These are phyloP conservation scores for Lophiotrema nucula DNA, from an alignment of 495 filamentous ascomycete species.

Conservation along the genomic window DNA sequence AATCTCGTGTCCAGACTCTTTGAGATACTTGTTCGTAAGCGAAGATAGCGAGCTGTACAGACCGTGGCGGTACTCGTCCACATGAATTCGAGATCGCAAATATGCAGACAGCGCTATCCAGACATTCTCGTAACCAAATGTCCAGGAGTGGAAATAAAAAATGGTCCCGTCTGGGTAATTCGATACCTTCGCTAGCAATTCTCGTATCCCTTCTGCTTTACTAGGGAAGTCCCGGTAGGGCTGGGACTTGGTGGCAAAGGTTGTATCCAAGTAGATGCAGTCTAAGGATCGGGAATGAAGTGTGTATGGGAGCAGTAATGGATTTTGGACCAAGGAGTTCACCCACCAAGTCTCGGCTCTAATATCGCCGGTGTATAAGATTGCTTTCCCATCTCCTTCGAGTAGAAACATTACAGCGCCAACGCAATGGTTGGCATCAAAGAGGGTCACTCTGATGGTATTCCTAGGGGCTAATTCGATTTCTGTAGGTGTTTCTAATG, in stretches of 20 bases:
- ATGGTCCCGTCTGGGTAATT: slow-evolving; percentile 70
- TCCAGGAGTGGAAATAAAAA: slow-evolving; percentile 90
- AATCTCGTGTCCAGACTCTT: slow-evolving; percentile 31
- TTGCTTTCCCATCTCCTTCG: slow-evolving; percentile 69
- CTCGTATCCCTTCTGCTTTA: slow-evolving; percentile 70
- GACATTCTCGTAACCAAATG: slow-evolving; percentile 87
- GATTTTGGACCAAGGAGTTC: slow-evolving; percentile 63
- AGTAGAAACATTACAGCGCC: slow-evolving; percentile 95
- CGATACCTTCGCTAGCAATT: slow-evolving; percentile 67
- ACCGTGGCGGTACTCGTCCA: slow-evolving; percentile 74
- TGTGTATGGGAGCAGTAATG: slow-evolving; percentile 72
- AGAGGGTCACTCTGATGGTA: slow-evolving; percentile 73
- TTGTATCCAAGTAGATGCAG: slow-evolving; percentile 85
- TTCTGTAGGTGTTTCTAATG: slow-evolving; percentile 74
- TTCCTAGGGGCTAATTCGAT: slow-evolving; percentile 71
- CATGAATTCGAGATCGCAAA: slow-evolving; percentile 71
- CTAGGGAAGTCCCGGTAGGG: slow-evolving; percentile 53
- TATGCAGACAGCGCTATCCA: slow-evolving; percentile 78
- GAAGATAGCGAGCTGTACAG: slow-evolving; percentile 67
- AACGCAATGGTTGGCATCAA: slow-evolving; percentile 90
- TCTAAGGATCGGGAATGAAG: slow-evolving; percentile 65
- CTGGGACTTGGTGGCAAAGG: slow-evolving; percentile 57
- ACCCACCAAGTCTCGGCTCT: slow-evolving; percentile 73
- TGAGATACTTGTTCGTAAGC: slow-evolving; percentile 15
- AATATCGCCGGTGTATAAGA: slow-evolving; percentile 92